Percentiles rank a stretch among this genome's conserved stretches.
These are phyloP conservation scores for Fraxinus baroniana DNA, from an alignment of 305 asterid species.

Conservation along the genomic window DNA sequence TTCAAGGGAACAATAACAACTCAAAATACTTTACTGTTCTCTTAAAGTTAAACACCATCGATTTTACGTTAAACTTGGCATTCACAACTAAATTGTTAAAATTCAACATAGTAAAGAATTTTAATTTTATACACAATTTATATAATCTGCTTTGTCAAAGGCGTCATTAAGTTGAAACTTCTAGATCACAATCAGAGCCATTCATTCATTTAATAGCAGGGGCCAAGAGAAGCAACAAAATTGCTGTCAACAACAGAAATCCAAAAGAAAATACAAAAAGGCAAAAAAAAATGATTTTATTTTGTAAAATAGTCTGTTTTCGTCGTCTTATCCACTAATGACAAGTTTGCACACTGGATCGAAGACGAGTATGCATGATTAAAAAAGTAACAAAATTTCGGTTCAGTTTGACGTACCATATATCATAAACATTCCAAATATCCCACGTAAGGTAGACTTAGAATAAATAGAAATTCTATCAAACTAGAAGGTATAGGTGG, in stretches of 20 bases:
- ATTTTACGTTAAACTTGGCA: no score
- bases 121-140: no score
- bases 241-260: not conserved
- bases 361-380: not conserved
- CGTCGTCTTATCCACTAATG: not conserved
- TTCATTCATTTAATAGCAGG: not conserved
- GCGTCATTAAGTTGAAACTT: not conserved
- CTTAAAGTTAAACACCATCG: no score
- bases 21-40: no score
- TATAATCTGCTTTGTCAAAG: no score
- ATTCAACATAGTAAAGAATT: no score
- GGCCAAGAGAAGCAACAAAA: not conserved
- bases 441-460: not conserved
- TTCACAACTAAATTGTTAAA: no score
- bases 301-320: not conserved
- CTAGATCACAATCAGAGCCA: not conserved
- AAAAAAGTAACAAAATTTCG: not conserved
- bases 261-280: not conserved
- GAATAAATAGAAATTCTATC: not conserved
- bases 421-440: not conserved
- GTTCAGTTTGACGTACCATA: not conserved
- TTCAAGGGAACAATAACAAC: no score
- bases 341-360: not conserved
- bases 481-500: constrained; percentile 57
- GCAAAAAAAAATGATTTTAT: not conserved